phyloP scores from a whole-genome alignment of 2,329 filamentous ascomycete species.

The Penicillium sumatraense region DNA sequence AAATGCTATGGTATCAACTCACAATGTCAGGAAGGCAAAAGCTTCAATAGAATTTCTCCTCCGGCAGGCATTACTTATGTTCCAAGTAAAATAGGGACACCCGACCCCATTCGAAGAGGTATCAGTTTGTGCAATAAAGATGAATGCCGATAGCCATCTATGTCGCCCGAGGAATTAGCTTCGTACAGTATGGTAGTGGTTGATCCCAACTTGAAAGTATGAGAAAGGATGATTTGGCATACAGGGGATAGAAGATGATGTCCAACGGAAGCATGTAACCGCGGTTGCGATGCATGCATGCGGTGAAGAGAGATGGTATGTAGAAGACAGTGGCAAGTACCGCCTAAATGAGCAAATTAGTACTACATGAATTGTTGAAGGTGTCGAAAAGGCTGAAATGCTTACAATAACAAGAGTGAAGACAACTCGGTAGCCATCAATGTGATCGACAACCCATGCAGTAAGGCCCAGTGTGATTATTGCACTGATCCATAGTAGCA shows the following conservation, averaged over 20 bases:
- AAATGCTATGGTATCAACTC: neutral
- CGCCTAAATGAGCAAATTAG: conserved; percentile 1
- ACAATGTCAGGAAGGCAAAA: neutral
- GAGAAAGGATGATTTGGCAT: conserved; percentile 11
- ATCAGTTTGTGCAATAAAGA: neutral
- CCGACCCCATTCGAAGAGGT: neutral
- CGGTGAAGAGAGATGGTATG: conserved; percentile 18
- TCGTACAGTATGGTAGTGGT: neutral
- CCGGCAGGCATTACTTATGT: neutral
- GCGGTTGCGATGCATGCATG: conserved; percentile 16
- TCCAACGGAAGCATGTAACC: conserved; percentile 23
- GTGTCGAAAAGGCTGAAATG: neutral
- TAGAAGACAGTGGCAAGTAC: conserved; percentile 17
- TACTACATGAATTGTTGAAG: neutral
- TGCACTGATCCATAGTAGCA: conserved; percentile 16
- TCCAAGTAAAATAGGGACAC: neutral
- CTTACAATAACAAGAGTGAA: conserved; percentile 19
- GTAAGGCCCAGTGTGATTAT: conserved; percentile 17
- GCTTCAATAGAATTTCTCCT: neutral
- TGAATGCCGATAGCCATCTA: neutral
- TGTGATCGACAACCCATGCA: conserved; percentile 17
- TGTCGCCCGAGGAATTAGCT: neutral
- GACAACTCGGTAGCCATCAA: conserved; percentile 17
- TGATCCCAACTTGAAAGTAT: neutral
- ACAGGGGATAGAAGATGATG: conserved; percentile 21